These are phyloP conservation scores for Tricholoma hemisulphureum DNA, from an alignment of 768 basidiomycete genomes.

Conservation along the genomic window DNA sequence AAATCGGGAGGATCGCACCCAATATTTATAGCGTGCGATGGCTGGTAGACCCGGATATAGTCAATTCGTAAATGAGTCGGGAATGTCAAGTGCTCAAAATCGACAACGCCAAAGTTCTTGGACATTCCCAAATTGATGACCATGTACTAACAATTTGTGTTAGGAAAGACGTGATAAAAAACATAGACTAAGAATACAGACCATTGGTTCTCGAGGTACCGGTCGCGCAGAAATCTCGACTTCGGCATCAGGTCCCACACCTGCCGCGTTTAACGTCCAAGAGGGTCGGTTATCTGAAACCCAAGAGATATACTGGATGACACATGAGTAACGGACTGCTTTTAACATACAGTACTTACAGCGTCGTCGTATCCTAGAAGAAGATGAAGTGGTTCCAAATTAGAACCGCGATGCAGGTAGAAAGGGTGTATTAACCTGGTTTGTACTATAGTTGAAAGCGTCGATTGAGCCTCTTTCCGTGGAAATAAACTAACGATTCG, in stretches of 20 bases:
- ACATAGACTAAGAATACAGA: slow-evolving; percentile 39
- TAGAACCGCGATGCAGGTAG: slow-evolving; percentile 11
- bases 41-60: slow-evolving; percentile 67
- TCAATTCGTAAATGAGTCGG: slow-evolving; percentile 49
- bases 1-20: slow-evolving; percentile 64
- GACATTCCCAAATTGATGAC: slow-evolving; percentile 83
- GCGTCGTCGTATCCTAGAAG: slow-evolving; percentile 58
- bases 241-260: slow-evolving; percentile 56
- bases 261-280: slow-evolving; percentile 73
- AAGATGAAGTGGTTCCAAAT: slow-evolving; percentile 26
- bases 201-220: slow-evolving; percentile 82
- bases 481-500: slow-evolving; percentile 11
- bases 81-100: slow-evolving; percentile 63
- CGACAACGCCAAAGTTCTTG: slow-evolving; percentile 67
- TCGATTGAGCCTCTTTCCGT: background rate
- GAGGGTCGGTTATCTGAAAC: slow-evolving; percentile 58
- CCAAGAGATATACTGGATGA: slow-evolving; percentile 75
- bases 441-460: slow-evolving; percentile 31
- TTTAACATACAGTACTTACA: slow-evolving; percentile 32
- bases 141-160: slow-evolving; percentile 54
- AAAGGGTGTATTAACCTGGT: slow-evolving; percentile 25
- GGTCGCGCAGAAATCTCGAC: slow-evolving; percentile 62
- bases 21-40: slow-evolving; percentile 50
- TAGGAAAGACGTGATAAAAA: background rate
- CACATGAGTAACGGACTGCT: background rate